Conservation (phyloP, 148 eudicot genomes). For the Arctostaphylos glauca region DNA sequence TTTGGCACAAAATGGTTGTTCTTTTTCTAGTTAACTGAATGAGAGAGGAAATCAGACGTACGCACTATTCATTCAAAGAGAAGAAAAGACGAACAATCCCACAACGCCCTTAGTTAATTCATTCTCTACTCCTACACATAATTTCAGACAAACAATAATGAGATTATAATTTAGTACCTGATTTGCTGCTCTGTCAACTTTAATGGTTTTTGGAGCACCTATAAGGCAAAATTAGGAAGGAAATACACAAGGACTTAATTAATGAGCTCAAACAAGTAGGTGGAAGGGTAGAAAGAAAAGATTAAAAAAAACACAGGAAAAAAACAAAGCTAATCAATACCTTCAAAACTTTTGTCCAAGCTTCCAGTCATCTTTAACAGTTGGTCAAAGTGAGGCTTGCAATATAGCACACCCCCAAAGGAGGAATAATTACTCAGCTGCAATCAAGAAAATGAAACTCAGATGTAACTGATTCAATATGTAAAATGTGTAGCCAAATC, state of each 20-base stretch:
- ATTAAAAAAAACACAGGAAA: background rate
- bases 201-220: slow-evolving; percentile 72
- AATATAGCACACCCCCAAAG: slow-evolving; percentile 84
- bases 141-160: no score
- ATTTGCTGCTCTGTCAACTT: slow-evolving; percentile 56
- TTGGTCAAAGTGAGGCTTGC: slow-evolving; percentile 92
- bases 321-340: slow-evolving; percentile 24
- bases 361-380: slow-evolving; percentile 93
- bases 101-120: no score
- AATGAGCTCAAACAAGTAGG: background rate
- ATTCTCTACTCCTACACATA: no score
- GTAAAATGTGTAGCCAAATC: background rate
- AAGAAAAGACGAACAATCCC: no score
- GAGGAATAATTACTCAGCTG: slow-evolving; percentile 82
- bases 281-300: background rate
- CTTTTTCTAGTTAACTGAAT: no score
- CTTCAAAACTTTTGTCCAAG: slow-evolving; percentile 87
- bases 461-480: background rate
- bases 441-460: slow-evolving; percentile 16
- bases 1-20: no score
- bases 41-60: no score
- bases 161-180: slow-evolving; percentile 30
- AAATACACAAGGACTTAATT: background rate
- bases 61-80: no score
- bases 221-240: background rate